Evolutionary conservation across 192 early-diverging fungal species (phyloP), one percentile per base, ranked within the genome.

Genomic region (Dimargaris verticillata): DNA sequence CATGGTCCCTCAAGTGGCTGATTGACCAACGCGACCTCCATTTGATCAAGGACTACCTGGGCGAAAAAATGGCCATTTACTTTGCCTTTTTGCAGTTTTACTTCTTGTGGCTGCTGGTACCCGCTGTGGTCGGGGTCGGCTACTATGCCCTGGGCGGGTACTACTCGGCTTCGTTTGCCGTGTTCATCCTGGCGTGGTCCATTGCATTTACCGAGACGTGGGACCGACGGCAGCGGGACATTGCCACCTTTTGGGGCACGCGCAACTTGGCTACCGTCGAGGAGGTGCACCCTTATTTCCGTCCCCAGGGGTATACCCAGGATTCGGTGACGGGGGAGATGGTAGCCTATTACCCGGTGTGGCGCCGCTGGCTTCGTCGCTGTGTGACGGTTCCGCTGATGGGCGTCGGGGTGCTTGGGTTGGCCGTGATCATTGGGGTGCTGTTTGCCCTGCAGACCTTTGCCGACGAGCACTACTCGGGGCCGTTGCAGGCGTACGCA

Each of bases 81-180:
- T 97, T 97, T 79, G 91, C 90, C 14, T 97, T 94, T 69, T 67
- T 94, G 3, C 89, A 93, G 71, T 88, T 80, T 65, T 97, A 94
- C 72, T 75, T 88, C 44, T 53, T 87, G 12, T 88, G 81, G 75
- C 73, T 97, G 26, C 69, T 80, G 26, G 62, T 73, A 4, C 89
- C 89, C 13, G 68, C 91, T 1, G 74, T 72, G 5, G 53, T 85
- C 10, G 91, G 92, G 15, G 43, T 80, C 10, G 24, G 83, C 9
- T 73, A 78, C 58, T 84, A 82, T 61, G 66, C 79, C 7, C 66
- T 70, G 25, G 66, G 77, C 26, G 61, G 65, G 41, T 65, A 68
- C 13, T 87, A 87, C 60, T 82, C 84, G 25, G 79, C 81, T 54
- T 66, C 70, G 63, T 89, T 83, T 48, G 80, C 83, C 3, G 58